These are phyloP conservation scores for Phycomyces nitens DNA, from an alignment of 192 early-diverging fungal species.

Conservation along the genomic window DNA sequence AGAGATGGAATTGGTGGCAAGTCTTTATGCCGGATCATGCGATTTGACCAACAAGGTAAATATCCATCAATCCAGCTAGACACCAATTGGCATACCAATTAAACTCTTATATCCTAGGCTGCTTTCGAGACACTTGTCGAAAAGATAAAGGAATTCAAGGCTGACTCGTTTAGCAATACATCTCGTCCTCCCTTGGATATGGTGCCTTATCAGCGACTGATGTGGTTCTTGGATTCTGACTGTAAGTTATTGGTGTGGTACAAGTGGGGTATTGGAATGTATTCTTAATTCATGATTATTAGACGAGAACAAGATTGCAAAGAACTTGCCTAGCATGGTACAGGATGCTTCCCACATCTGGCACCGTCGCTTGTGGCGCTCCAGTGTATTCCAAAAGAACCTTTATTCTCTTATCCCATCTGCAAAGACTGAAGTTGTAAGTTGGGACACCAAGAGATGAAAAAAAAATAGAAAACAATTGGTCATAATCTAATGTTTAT, in stretches of 20 bases:
- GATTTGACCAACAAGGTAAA: constrained; percentile 12
- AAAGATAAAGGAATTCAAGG: constrained; percentile 35
- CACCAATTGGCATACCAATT: too few species aligned
- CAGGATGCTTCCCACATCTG: constrained; percentile 51
- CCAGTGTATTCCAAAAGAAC: constrained; percentile 36
- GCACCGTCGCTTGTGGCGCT: constrained; percentile 52
- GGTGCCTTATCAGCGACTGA: constrained; percentile 61
- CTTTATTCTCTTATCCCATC: constrained; percentile 12
- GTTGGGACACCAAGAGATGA: background rate
- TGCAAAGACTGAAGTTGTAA: constrained; percentile 11
- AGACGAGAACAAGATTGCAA: constrained; percentile 31
- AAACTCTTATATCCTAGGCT: background rate
- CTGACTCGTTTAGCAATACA: constrained; percentile 44
- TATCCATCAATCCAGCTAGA: background rate
- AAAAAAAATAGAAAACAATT: background rate
- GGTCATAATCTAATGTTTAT: background rate
- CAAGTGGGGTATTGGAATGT: background rate
- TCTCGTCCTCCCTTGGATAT: constrained; percentile 57
- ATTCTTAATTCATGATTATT: constrained; percentile 18
- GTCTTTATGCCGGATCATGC: constrained; percentile 26
- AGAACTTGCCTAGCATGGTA: constrained; percentile 39
- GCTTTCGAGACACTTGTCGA: constrained; percentile 20
- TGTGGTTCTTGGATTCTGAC: constrained; percentile 50
- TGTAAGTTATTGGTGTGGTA: constrained; percentile 4
- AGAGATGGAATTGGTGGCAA: constrained; percentile 49